These are phyloP conservation scores for Annona cherimola DNA, from an alignment of 164 flowering plant genomes.

Conservation along the genomic window DNA sequence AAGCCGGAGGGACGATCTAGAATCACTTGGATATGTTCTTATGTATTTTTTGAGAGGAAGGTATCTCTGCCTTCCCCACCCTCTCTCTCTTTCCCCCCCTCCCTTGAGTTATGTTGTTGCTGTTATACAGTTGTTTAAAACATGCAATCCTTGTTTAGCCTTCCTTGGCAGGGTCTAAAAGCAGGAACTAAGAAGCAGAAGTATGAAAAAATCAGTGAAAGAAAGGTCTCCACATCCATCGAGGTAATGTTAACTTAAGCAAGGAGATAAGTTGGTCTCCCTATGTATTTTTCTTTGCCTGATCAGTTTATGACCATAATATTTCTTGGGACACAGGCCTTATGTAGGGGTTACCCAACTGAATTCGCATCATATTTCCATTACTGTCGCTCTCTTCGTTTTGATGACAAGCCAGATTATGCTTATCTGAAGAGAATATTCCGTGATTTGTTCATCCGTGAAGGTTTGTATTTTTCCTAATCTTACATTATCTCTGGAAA, in stretches of 20 bases:
- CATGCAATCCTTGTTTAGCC: constrained; percentile 31
- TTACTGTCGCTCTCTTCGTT: constrained; percentile 88
- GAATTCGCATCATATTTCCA: constrained; percentile 96
- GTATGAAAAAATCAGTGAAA: constrained; percentile 91
- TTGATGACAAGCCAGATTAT: constrained; percentile 98
- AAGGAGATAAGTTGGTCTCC: background rate
- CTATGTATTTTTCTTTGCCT: background rate
- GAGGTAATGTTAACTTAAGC: constrained; percentile 38
- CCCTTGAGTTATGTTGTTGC: background rate
- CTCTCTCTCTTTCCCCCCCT: background rate
- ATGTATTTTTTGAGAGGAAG: constrained; percentile 93
- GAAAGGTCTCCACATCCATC: constrained; percentile 88
- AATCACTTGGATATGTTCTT: constrained; percentile 91
- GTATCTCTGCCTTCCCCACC: constrained; percentile 23
- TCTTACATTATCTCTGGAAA: background rate
- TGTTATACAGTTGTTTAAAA: background rate
- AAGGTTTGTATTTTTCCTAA: constrained; percentile 46
- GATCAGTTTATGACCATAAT: constrained; percentile 9
- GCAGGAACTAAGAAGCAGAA: constrained; percentile 94
- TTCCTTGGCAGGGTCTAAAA: constrained; percentile 96
- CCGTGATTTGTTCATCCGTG: constrained; percentile 94
- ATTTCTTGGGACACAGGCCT: constrained; percentile 38
- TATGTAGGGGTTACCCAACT: constrained; percentile 91
- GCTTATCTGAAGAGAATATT: constrained; percentile 87
- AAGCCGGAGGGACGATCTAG: constrained; percentile 93